Percentiles rank a stretch among this genome's conserved stretches.
These are phyloP conservation scores for Phoenix roebelenii DNA, from an alignment of 176 grass and related monocot species.

Conservation along the genomic window DNA sequence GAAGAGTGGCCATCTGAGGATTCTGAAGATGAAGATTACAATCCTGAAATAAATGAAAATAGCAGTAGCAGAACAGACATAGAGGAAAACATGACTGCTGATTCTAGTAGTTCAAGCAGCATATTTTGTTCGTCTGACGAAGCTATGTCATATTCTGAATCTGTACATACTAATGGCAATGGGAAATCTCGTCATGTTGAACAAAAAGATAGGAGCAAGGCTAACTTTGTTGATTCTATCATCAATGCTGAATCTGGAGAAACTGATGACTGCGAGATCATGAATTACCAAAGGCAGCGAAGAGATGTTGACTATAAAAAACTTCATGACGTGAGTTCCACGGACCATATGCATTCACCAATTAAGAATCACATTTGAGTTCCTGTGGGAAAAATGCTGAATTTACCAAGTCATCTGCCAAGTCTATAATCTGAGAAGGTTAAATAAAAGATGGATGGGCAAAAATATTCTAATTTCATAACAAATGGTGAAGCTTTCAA, in stretches of 20 bases:
- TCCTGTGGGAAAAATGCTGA: too few species aligned
- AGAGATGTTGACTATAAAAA: slow-evolving; percentile 74
- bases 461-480: too few species aligned
- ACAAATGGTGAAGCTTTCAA: too few species aligned
- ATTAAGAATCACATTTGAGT: too few species aligned
- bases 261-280: slow-evolving; percentile 33
- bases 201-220: slow-evolving; percentile 4
- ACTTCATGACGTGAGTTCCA: slow-evolving; percentile 75
- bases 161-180: slow-evolving; percentile 22
- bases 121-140: slow-evolving; percentile 54
- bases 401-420: too few species aligned
- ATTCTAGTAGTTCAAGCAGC: slow-evolving; percentile 54
- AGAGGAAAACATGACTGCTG: slow-evolving; percentile 41
- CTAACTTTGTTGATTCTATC: slow-evolving; percentile 11
- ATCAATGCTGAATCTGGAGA: slow-evolving; percentile 40
- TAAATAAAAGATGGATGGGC: too few species aligned
- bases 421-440: too few species aligned
- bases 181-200: slow-evolving; percentile 28
- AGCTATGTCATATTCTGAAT: slow-evolving; percentile 48
- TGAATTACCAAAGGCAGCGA: slow-evolving; percentile 43
- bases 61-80: slow-evolving; percentile 32
- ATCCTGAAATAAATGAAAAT: slow-evolving; percentile 58
- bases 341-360: background rate
- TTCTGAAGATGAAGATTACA: slow-evolving; percentile 95
- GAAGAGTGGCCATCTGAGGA: slow-evolving; percentile 96